A percentile compares a stretch with the other conserved stretches of the same genome.
phyloP scores from a whole-genome alignment of 805 yeast genomes.

The Torulaspora gathmanii region DNA sequence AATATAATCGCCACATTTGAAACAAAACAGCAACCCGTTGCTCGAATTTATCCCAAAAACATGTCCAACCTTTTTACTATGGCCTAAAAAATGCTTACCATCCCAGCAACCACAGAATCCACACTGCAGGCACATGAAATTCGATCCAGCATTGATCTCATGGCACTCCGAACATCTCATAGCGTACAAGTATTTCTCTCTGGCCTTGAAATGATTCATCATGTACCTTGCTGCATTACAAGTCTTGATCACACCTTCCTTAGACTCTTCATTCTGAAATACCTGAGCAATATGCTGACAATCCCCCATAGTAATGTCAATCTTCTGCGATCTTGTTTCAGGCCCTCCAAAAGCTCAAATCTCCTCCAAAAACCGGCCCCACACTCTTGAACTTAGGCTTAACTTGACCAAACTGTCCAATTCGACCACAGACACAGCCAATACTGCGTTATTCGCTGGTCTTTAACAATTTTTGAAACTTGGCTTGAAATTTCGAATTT shows the following conservation, averaged over 20 bases:
- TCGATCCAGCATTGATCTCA: conserved; percentile 32
- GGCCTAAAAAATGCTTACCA: conserved; percentile 43
- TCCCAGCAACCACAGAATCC: conserved; percentile 69
- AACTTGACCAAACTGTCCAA: background rate
- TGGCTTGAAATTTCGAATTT: background rate
- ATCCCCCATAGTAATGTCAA: conserved; percentile 1
- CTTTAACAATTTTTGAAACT: background rate
- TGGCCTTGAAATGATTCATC: conserved; percentile 19
- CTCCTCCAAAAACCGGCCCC: background rate
- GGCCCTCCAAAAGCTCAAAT: background rate
- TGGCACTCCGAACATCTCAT: conserved; percentile 32
- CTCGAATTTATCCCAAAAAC: conserved; percentile 62
- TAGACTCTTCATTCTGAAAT: conserved; percentile 32
- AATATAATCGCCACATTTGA: conserved; percentile 69
- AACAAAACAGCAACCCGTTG: conserved; percentile 70
- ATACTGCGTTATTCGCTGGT: background rate
- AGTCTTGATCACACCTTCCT: conserved; percentile 27
- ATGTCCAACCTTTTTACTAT: conserved; percentile 48
- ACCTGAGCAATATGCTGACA: conserved; percentile 32
- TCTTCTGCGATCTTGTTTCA: background rate
- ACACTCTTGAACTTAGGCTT: background rate
- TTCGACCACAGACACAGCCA: background rate
- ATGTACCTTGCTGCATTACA: conserved; percentile 29
- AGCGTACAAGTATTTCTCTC: conserved; percentile 21
- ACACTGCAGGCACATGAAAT: conserved; percentile 70